phyloP scores from a whole-genome alignment of 139 green algal genomes.

The Coccomyxa sp. region DNA sequence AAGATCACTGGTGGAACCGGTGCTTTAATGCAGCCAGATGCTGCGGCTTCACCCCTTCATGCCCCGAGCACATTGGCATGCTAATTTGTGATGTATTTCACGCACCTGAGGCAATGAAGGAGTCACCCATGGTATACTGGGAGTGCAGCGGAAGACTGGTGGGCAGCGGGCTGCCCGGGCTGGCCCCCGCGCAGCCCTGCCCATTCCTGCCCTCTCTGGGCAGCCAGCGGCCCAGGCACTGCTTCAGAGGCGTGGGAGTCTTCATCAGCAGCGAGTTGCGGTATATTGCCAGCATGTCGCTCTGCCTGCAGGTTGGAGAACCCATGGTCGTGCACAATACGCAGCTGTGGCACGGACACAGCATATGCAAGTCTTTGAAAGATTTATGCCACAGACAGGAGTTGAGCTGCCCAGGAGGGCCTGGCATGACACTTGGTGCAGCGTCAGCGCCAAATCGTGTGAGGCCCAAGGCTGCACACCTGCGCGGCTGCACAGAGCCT shows the following conservation, averaged over 20 bases:
- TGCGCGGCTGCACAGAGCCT: neutral
- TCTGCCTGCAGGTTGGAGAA: neutral
- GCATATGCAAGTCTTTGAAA: neutral
- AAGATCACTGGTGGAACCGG: neutral
- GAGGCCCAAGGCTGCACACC: neutral
- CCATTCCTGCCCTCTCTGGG: neutral
- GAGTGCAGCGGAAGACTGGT: neutral
- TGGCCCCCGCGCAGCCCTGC: neutral
- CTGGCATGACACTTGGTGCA: too few species aligned
- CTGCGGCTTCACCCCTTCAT: too few species aligned
- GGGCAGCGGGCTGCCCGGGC: neutral
- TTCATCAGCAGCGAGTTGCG: neutral
- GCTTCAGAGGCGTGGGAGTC: neutral
- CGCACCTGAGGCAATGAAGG: constrained; percentile 19
- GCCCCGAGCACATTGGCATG: too few species aligned
- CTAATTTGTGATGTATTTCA: neutral
- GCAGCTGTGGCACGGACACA: neutral
- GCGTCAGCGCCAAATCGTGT: too few species aligned
- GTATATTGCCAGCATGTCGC: constrained; percentile 4
- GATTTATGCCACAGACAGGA: neutral
- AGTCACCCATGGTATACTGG: constrained; percentile 19
- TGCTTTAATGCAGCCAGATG: neutral
- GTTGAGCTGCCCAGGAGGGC: neutral
- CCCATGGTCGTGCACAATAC: neutral
- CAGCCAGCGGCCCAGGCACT: neutral